Evolutionary conservation across 352 stramenopile genomes (phyloP).

Genomic region (Globisporangium nunn): DNA sequence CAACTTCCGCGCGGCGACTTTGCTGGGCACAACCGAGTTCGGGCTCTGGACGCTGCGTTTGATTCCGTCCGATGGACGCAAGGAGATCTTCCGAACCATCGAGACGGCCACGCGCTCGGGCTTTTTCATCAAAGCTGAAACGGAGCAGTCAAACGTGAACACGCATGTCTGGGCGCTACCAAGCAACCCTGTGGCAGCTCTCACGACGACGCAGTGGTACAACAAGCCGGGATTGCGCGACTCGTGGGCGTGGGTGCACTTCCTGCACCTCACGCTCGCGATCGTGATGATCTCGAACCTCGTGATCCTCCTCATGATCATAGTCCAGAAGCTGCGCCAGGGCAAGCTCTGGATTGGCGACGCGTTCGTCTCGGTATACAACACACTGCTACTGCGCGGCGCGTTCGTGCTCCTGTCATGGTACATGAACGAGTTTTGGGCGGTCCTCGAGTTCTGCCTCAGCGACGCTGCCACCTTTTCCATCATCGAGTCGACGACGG

Average conservation of each 20-base stretch:
- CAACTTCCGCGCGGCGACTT: slow-evolving; percentile 8
- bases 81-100: not conserved
- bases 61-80: too few species aligned
- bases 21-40: slow-evolving; percentile 4
- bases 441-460: slow-evolving; percentile 28
- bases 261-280: slow-evolving; percentile 14
- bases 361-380: slow-evolving; percentile 39
- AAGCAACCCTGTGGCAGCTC: slow-evolving; percentile 3
- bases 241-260: slow-evolving; percentile 21
- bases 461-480: not conserved
- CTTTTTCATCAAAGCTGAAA: slow-evolving; percentile 9
- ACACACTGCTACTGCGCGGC: slow-evolving; percentile 22
- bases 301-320: slow-evolving; percentile 28
- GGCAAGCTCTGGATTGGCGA: slow-evolving; percentile 40
- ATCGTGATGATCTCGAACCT: slow-evolving; percentile 11
- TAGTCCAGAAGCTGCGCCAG: slow-evolving; percentile 24
- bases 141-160: slow-evolving; percentile 11
- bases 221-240: slow-evolving; percentile 4
- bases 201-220: slow-evolving; percentile 3
- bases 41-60: not conserved
- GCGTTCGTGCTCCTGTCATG: slow-evolving; percentile 26
- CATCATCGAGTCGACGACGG: not conserved
- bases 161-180: slow-evolving; percentile 10
- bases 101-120: slow-evolving; percentile 5
- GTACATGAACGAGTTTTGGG: slow-evolving; percentile 41